Conservation (phyloP, 1,284 basidiomycete genomes). For the Tilletia indica region DNA sequence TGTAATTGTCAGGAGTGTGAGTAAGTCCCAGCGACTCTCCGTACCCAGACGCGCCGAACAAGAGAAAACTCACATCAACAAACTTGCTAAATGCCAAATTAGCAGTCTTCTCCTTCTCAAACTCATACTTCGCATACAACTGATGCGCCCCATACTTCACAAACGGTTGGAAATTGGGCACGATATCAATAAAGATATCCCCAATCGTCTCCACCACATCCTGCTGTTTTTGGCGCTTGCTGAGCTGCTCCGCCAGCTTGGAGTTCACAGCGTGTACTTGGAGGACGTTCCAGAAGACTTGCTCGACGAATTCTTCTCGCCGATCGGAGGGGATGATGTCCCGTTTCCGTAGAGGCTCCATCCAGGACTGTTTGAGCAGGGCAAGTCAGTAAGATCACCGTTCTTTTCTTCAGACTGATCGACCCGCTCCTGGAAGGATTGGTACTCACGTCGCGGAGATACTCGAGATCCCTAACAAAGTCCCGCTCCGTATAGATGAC, state of each 20-base stretch:
- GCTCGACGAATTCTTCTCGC: slow-evolving; percentile 81
- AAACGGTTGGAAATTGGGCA: slow-evolving; percentile 84
- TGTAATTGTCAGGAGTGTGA: neutral
- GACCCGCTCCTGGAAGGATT: neutral
- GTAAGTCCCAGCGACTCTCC: neutral
- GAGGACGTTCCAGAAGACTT: slow-evolving; percentile 97
- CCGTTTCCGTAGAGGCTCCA: slow-evolving; percentile 72
- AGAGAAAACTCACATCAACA: slow-evolving; percentile 65
- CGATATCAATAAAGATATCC: slow-evolving; percentile 83
- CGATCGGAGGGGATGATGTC: slow-evolving; percentile 76
- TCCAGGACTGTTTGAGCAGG: slow-evolving; percentile 63
- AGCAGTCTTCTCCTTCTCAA: slow-evolving; percentile 93
- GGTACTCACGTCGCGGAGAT: slow-evolving; percentile 76
- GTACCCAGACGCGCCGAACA: neutral
- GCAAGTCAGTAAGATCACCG: too few species aligned
- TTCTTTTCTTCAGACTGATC: too few species aligned
- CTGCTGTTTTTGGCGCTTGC: slow-evolving; percentile 89
- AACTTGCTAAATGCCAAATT: slow-evolving; percentile 94
- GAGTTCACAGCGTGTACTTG: slow-evolving; percentile 91
- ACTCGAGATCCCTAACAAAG: slow-evolving; percentile 96
- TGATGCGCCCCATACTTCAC: slow-evolving; percentile 95
- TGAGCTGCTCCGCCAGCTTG: slow-evolving; percentile 84
- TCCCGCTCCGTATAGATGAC: slow-evolving; percentile 97
- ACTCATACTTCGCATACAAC: slow-evolving; percentile 96
- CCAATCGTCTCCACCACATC: slow-evolving; percentile 88